Conservation (phyloP, 1,139 yeast species). For the Saccharomyces hybrid region DNA sequence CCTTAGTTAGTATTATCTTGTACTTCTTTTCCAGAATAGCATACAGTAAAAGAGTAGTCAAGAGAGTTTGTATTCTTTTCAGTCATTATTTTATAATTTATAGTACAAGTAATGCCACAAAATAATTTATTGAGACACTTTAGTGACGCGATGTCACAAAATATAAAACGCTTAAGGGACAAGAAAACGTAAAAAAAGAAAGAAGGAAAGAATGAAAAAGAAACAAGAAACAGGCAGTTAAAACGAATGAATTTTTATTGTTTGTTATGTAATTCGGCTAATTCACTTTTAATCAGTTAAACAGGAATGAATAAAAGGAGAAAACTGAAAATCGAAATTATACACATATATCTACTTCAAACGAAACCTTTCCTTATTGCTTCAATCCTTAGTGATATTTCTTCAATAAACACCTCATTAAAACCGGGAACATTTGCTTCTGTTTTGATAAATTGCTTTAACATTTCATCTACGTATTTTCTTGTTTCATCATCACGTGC, state of each 20-base stretch:
- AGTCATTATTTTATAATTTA: neutral
- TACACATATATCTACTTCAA: neutral
- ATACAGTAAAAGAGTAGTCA: no score
- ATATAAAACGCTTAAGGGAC: neutral
- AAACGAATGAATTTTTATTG: neutral
- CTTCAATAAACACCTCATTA: slow-evolving; percentile 58
- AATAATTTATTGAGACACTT: neutral
- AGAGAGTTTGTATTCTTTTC: neutral
- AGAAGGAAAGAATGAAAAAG: neutral
- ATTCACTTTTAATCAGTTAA: neutral
- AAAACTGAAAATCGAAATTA: neutral
- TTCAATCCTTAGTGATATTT: slow-evolving; percentile 37
- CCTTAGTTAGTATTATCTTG: neutral
- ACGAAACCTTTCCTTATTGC: slow-evolving; percentile 18
- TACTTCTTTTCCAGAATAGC: neutral
- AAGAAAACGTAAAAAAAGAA: neutral
- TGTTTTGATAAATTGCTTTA: slow-evolving; percentile 35
- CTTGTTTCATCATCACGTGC: slow-evolving; percentile 45
- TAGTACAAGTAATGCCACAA: neutral
- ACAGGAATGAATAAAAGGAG: neutral
- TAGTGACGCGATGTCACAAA: neutral
- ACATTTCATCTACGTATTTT: slow-evolving; percentile 37
- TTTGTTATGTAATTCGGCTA: neutral
- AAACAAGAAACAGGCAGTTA: neutral
- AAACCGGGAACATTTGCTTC: slow-evolving; percentile 57